Percentiles rank a stretch among this genome's conserved stretches.
Evolutionary conservation across 345 rosid genomes (phyloP).

Genomic region (Syzygium jambos): DNA sequence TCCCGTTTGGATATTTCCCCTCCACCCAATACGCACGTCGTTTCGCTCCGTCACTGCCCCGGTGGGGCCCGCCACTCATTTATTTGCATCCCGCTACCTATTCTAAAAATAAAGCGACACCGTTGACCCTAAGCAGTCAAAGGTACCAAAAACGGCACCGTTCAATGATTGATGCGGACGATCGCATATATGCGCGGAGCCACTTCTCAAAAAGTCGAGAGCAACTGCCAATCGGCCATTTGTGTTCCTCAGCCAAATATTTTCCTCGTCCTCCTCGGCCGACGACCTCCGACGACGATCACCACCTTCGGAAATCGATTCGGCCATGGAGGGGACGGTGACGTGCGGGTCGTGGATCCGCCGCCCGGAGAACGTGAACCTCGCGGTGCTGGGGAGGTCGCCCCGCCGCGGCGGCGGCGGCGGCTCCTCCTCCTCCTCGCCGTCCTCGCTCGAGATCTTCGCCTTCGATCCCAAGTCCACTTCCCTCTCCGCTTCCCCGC

Average conservation of each 20-base stretch:
- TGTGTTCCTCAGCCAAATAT: no score
- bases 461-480: constrained; percentile 58
- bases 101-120: no score
- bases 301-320: not conserved
- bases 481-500: constrained; percentile 63
- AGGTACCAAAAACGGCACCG: not conserved
- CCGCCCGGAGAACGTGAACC: constrained; percentile 58
- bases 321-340: constrained; percentile 26
- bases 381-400: constrained; percentile 60
- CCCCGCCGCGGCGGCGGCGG: constrained; percentile 12
- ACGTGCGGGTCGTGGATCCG: constrained; percentile 94
- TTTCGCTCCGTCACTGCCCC: not conserved
- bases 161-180: not conserved
- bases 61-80: not conserved
- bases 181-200: not conserved
- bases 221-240: not conserved
- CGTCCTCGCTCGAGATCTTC: constrained; percentile 67
- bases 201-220: not conserved
- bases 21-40: not conserved
- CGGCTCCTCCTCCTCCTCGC: constrained; percentile 14
- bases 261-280: not conserved
- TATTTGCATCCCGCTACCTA: not conserved
- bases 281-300: no score
- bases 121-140: not conserved
- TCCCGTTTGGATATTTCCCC: not conserved